Percentiles rank a stretch among this genome's conserved stretches.
phyloP scores from a whole-genome alignment of 805 yeast species.

The Lachancea sp. region DNA sequence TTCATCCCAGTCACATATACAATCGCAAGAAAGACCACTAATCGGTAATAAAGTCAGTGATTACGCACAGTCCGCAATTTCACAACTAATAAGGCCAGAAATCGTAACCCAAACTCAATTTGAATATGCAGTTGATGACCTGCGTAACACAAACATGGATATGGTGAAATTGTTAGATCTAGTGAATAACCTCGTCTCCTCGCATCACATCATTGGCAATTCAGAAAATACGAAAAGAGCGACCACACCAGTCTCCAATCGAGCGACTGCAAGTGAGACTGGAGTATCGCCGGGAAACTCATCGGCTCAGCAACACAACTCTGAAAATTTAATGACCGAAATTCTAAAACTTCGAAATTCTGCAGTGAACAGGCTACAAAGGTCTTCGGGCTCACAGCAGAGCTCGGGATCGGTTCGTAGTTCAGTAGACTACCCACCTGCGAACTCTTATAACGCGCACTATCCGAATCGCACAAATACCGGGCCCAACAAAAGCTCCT shows the following conservation, averaged over 20 bases:
- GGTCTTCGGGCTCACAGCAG: background rate
- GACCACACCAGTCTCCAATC: conserved; percentile 12
- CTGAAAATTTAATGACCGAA: conserved; percentile 11
- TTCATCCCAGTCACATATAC: conserved; percentile 3
- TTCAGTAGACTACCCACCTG: background rate
- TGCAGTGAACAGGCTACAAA: conserved; percentile 22
- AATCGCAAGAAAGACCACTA: conserved; percentile 8
- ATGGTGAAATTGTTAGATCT: conserved; percentile 46
- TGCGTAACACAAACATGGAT: conserved; percentile 46
- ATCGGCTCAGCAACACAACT: conserved; percentile 9
- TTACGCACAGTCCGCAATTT: conserved; percentile 33
- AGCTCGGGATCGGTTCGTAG: background rate
- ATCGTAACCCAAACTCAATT: conserved; percentile 40
- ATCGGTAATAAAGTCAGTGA: conserved; percentile 28
- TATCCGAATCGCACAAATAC: conserved; percentile 1
- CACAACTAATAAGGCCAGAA: conserved; percentile 34
- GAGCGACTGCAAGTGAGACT: conserved; percentile 9
- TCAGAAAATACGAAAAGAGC: conserved; percentile 12
- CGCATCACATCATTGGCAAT: background rate
- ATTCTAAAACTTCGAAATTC: conserved; percentile 26
- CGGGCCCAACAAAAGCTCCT: background rate
- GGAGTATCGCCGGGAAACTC: conserved; percentile 15
- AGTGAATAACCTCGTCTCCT: conserved; percentile 24
- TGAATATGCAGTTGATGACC: conserved; percentile 43
- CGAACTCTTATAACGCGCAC: background rate